Base-by-base conservation (phyloP, 2,329 filamentous ascomycete genomes). In the Ophiostoma tasmaniense region DNA sequence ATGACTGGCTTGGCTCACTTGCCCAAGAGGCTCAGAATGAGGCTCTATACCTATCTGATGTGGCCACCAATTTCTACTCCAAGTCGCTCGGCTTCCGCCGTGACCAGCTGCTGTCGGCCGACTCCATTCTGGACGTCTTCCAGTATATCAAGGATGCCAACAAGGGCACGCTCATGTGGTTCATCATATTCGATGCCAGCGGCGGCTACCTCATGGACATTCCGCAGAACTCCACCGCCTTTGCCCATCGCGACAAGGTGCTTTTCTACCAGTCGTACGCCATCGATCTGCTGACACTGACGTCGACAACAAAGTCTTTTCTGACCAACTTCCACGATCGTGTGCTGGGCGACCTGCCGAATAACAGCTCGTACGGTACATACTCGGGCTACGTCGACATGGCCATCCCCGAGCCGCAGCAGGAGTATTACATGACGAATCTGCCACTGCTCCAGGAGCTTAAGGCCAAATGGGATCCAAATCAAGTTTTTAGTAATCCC, bases 361-460 rank as follows among this genome's bases (percentile, higher is more conserved):
- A 78, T 1, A 37, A 20, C 37, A 64, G 17, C n/a, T 64, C 66
- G 0, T 76, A 80, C 64, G 83, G 83, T 13, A 83, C 85, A 13
- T 90, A 90, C 75, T 82, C 87, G 0, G 87, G 87, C 1, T 90
- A 89, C 72, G 83, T 90, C 2, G 87, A 89, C 73, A 74, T 88
- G 42, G 69, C 75, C n/a, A 22, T 55, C 2, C 5, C 61, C 6
- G 75, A 80, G 50, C 72, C 81, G 10, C 83, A 86, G 73, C 72
- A 77, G 67, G 79, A 80, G 10, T 88, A 88, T 74, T 89, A 85
- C 85, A 82, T 82, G 0, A 73, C 78, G 0, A 86, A 87, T 71
- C 75, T 87, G 50, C 75, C 78, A 0, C 73, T 71, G 10, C 76
- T 89, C 66, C 77, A 81, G 66, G 67, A 75, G 66, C 78, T 88